Percentiles rank a stretch among this genome's conserved stretches.
phyloP scores from a whole-genome alignment of 1,139 yeast species.

The Saccharomyces hybrid region DNA sequence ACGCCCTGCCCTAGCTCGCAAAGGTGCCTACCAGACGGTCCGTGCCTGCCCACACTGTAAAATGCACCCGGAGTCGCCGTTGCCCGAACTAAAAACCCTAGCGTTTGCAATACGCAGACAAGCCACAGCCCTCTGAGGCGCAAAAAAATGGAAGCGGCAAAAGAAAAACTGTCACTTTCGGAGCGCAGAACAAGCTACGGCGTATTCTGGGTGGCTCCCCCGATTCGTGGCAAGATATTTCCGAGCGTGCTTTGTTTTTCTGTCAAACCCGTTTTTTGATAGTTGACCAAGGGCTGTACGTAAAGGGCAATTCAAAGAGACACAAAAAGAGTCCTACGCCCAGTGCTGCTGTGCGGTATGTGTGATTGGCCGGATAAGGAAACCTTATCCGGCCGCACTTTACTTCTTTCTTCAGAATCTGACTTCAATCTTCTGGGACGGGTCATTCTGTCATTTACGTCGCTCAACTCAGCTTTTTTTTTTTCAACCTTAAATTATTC shows the following conservation, averaged over 20 bases:
- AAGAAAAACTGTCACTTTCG: conserved; percentile 1
- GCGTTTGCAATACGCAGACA: background rate
- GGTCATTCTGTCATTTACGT: background rate
- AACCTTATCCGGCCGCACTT: background rate
- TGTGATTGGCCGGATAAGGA: background rate
- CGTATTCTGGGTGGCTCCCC: background rate
- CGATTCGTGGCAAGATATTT: background rate
- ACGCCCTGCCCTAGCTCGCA: background rate
- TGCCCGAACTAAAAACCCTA: background rate
- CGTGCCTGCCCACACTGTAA: background rate
- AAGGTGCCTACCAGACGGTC: background rate
- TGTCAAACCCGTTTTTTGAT: background rate
- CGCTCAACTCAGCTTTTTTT: background rate
- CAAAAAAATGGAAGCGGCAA: background rate
- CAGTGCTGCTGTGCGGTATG: background rate
- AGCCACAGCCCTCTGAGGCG: background rate
- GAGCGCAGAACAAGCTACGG: background rate
- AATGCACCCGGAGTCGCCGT: background rate
- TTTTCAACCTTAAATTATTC: background rate
- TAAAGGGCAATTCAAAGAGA: background rate
- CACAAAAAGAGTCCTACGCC: background rate
- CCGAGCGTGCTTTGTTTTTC: background rate
- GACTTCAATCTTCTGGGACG: background rate
- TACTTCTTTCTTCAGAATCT: background rate
- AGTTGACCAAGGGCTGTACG: background rate